Evolutionary conservation across 108 stramenopile genomes (phyloP).

Genomic region (Nitzschia putrida): DNA sequence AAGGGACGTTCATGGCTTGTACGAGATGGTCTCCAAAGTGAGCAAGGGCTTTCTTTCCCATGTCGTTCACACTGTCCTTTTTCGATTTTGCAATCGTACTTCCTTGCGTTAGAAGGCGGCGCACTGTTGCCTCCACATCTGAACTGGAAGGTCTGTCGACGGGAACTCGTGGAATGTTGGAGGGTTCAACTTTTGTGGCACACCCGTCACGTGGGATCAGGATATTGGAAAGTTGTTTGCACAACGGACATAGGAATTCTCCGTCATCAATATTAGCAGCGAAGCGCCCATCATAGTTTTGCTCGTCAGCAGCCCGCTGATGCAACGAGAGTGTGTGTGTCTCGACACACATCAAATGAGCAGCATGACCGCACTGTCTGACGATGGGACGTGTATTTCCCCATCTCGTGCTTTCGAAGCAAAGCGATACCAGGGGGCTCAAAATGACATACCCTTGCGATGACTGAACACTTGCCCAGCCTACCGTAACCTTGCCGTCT

Average conservation of each 20-base stretch:
- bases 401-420: constrained; percentile 83
- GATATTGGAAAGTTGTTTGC: constrained; percentile 94
- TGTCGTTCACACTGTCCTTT: constrained; percentile 17
- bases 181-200: constrained; percentile 19
- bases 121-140: constrained; percentile 3
- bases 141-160: neutral
- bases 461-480: constrained; percentile 87
- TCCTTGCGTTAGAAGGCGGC: constrained; percentile 21
- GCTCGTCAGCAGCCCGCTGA: constrained; percentile 74
- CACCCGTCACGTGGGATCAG: constrained; percentile 83
- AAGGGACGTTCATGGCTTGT: constrained; percentile 74
- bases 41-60: constrained; percentile 58
- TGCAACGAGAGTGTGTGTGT: constrained; percentile 87
- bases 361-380: constrained; percentile 93
- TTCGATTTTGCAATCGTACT: constrained; percentile 4
- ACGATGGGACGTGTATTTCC: constrained; percentile 85
- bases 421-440: constrained; percentile 70
- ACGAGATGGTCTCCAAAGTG: constrained; percentile 71
- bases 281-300: constrained; percentile 89
- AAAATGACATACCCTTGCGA: constrained; percentile 86
- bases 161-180: constrained; percentile 1
- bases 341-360: constrained; percentile 93
- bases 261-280: constrained; percentile 89
- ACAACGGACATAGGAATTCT: constrained; percentile 96
- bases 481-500: constrained; percentile 51